These are phyloP conservation scores for Geotrichum europaeum DNA, from an alignment of 1,139 yeast genomes.

Conservation along the genomic window DNA sequence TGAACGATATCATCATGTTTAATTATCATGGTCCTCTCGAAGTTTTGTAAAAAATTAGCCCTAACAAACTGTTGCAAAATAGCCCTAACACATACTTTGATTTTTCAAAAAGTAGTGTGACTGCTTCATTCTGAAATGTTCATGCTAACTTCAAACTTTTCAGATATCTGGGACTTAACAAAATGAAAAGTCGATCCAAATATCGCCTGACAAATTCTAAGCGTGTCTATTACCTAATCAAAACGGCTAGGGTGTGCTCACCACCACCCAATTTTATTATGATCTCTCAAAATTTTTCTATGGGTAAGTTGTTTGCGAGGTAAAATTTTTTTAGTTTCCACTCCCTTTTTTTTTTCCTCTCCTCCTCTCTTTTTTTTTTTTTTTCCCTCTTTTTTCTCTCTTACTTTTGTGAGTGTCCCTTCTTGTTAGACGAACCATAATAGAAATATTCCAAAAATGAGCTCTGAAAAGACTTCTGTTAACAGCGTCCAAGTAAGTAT, in stretches of 20 bases:
- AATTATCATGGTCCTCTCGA: neutral
- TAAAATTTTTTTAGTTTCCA: neutral
- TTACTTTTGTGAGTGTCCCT: neutral
- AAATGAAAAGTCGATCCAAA: neutral
- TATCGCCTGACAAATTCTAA: neutral
- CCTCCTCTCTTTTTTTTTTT: neutral
- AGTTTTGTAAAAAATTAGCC: neutral
- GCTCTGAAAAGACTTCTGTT: slow-evolving; percentile 25
- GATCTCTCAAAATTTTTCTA: neutral
- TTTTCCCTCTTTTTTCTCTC: slow-evolving; percentile 8
- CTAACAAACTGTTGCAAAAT: neutral
- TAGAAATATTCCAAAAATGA: slow-evolving; percentile 19
- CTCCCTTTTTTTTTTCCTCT: neutral
- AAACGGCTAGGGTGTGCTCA: neutral
- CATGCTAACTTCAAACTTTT: neutral
- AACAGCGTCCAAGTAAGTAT: slow-evolving; percentile 35
- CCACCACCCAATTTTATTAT: neutral
- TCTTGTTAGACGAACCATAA: neutral
- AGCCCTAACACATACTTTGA: neutral
- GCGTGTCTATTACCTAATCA: neutral
- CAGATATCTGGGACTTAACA: neutral
- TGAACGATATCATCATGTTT: neutral
- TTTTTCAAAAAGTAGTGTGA: neutral
- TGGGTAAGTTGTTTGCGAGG: neutral
- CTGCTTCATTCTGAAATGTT: neutral